These are phyloP conservation scores for Xylaria telfairii DNA, from an alignment of 495 filamentous ascomycete genomes.

Conservation along the genomic window DNA sequence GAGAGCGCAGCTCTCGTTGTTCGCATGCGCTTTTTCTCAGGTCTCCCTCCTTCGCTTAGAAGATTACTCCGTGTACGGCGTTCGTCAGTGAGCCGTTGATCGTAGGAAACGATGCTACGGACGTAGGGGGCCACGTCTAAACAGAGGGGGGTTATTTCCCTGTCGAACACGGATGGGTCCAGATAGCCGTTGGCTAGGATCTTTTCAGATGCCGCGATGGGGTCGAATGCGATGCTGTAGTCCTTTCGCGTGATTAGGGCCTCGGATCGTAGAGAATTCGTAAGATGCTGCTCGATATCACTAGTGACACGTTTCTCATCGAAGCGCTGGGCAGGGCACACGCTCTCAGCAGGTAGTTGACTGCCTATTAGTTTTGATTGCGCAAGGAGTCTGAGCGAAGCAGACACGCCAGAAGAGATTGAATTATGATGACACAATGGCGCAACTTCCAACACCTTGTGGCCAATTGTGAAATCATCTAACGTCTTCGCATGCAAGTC, in stretches of 20 bases:
- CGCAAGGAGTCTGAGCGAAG: constrained; percentile 44
- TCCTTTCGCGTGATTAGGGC: constrained; percentile 44
- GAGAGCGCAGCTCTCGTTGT: constrained; percentile 81
- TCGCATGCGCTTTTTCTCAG: constrained; percentile 67
- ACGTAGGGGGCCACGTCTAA: constrained; percentile 86
- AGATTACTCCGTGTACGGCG: constrained; percentile 67
- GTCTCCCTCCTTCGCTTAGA: constrained; percentile 58
- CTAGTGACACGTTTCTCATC: constrained; percentile 38
- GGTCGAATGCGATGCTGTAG: constrained; percentile 61
- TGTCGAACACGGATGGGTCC: constrained; percentile 73
- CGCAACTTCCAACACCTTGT: constrained; percentile 63
- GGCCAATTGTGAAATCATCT: constrained; percentile 68
- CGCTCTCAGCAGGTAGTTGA: not conserved
- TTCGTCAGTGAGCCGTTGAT: constrained; percentile 70
- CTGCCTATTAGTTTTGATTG: constrained; percentile 36
- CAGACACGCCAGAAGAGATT: constrained; percentile 33
- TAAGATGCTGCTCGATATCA: constrained; percentile 39
- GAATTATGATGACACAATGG: constrained; percentile 36
- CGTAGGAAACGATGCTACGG: constrained; percentile 77
- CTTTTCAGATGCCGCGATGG: constrained; percentile 58
- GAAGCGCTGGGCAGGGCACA: constrained; percentile 27
- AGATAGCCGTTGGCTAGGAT: constrained; percentile 44
- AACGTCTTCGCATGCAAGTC: constrained; percentile 62
- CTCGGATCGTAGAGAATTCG: constrained; percentile 26
- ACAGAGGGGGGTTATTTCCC: constrained; percentile 64